These are phyloP conservation scores for Clarireedia monteithiana DNA, from an alignment of 2,329 filamentous ascomycete species.

Conservation along the genomic window DNA sequence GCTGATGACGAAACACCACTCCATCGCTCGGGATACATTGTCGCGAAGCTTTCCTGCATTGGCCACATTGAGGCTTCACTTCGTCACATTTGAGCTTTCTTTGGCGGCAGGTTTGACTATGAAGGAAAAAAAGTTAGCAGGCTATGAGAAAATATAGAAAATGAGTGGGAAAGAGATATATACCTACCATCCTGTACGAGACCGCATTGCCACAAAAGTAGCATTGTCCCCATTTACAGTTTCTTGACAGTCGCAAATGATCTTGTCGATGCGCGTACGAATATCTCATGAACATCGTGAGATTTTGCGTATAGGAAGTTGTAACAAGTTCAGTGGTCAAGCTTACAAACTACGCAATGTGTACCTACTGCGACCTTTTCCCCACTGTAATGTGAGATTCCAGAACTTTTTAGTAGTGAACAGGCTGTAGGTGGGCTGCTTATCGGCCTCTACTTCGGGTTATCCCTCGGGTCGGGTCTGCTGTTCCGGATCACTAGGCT, in stretches of 20 bases:
- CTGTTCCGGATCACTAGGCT: no score
- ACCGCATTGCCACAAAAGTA: slow-evolving; percentile 27
- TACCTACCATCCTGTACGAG: slow-evolving; percentile 31
- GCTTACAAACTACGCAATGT: no score
- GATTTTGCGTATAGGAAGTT: no score
- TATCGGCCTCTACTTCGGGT: no score
- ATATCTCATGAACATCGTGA: no score
- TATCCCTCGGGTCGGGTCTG: no score
- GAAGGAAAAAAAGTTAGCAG: slow-evolving; percentile 6
- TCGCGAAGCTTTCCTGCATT: slow-evolving; percentile 49
- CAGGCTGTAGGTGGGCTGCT: no score
- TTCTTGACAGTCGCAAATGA: not conserved
- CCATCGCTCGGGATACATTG: slow-evolving; percentile 54
- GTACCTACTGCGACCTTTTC: no score
- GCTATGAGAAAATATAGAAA: not conserved
- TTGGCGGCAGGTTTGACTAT: slow-evolving; percentile 47
- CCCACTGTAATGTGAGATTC: no score
- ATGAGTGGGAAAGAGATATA: not conserved
- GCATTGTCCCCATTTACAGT: slow-evolving; percentile 3
- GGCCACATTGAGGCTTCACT: slow-evolving; percentile 50
- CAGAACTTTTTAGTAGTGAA: no score
- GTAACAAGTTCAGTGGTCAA: no score
- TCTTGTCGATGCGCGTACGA: no score
- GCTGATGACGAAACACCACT: slow-evolving; percentile 60
- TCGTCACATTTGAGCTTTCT: slow-evolving; percentile 60